A percentile compares a stretch with the other conserved stretches of the same genome.
phyloP scores from a whole-genome alignment of 2,329 filamentous ascomycete genomes.

The Alternaria arborescens region DNA sequence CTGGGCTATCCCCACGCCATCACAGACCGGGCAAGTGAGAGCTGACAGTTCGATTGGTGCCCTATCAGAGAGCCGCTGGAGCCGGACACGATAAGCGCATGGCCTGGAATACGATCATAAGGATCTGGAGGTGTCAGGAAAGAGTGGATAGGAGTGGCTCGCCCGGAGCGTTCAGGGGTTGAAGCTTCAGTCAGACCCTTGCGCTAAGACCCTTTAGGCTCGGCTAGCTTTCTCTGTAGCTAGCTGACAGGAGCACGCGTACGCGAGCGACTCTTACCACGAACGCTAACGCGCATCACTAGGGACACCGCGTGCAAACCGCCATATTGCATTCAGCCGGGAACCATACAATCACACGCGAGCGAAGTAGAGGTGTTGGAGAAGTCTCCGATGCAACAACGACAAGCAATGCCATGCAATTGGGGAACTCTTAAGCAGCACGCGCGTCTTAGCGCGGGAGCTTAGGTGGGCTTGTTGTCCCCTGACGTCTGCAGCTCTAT shows the following conservation, averaged over 20 bases:
- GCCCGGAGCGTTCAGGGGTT: slow-evolving; percentile 21
- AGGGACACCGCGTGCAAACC: not conserved
- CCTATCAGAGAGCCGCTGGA: slow-evolving; percentile 20
- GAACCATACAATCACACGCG: not conserved
- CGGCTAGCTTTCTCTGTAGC: slow-evolving; percentile 14
- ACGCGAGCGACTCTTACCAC: slow-evolving; percentile 17
- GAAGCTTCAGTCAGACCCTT: slow-evolving; percentile 16
- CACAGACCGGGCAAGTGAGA: slow-evolving; percentile 24
- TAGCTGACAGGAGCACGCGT: slow-evolving; percentile 17
- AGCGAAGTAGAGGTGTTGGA: not conserved
- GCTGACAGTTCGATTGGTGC: slow-evolving; percentile 7
- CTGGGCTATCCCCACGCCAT: slow-evolving; percentile 26
- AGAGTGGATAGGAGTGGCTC: slow-evolving; percentile 25
- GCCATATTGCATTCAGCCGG: not conserved
- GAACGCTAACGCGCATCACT: slow-evolving; percentile 7
- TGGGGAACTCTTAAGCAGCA: slow-evolving; percentile 13
- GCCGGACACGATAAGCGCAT: slow-evolving; percentile 28
- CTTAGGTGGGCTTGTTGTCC: slow-evolving; percentile 28
- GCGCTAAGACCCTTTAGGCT: slow-evolving; percentile 21
- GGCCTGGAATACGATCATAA: slow-evolving; percentile 24
- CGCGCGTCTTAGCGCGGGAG: slow-evolving; percentile 29
- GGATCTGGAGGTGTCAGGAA: slow-evolving; percentile 24
- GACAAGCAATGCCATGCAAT: slow-evolving; percentile 40
- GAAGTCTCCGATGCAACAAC: not conserved
- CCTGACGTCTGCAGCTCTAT: slow-evolving; percentile 23